Base-by-base conservation (phyloP, 2,329 filamentous ascomycete species). In the Parafenestella ontariensis region DNA sequence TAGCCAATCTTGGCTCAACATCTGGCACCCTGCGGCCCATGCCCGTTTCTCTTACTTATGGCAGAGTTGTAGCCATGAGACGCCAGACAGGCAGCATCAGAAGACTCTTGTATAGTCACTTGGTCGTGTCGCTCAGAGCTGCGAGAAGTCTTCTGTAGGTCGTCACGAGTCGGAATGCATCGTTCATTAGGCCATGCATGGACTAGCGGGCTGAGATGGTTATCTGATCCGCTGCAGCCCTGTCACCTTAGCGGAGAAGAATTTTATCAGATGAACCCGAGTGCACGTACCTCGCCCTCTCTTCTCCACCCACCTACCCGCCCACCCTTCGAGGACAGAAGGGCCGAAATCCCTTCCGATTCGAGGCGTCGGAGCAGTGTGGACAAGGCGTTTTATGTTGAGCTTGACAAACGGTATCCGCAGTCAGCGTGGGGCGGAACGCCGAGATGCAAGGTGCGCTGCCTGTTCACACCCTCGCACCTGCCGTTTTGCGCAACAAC, bases 401-500 rank as follows among this genome's bases (percentile, higher is more conserved):
- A 43, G 39, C 50, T 43, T 55, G 55, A 49, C 49, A 52, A 44
- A 56, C 54, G 20, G 45, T 46, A 46, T 53, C 34, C 36, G 23
- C 29, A 39, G 21, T 13, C 17, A 24, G 51, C 57, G 54, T 47
- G 41, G 49, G 42, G 40, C 18, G 43, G 34, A 34, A 39, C 13
- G 3, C 52, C 24, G 24, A 36, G 36, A 48, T 46, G 28, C 36
- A 31, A 46, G 42, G 46, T 20, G 24, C 9, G 24, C 18, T 52
- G 24, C 41, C 26, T 45, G 41, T 56, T 46, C 46, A 36, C 46
- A 26, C 28, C 37, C 43, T 42, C 23, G 33, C 49, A 54, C 54
- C 52, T 58, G 52, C 55, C 52, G 51, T 45, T 49, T 44, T 31
- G 44, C 46, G 51, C 60, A 26, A 13, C 59, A 55, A 23, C 47